Evolutionary conservation across 495 filamentous ascomycete species (phyloP), one percentile per base, ranked within the genome.

Genomic region (Tuber melanosporum): DNA sequence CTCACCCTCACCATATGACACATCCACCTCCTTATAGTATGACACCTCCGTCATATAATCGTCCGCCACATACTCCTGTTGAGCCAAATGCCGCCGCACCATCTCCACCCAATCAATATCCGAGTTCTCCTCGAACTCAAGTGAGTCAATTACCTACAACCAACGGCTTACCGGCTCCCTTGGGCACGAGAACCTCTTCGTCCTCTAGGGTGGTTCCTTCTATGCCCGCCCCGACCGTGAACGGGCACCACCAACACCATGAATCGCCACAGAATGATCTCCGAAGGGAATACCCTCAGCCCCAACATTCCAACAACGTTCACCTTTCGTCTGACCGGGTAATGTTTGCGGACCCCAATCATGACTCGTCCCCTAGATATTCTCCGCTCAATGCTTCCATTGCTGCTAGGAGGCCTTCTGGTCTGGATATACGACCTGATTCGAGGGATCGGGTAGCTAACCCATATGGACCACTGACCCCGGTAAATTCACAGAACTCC

Each of bases 91-190:
- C 81, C 32, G 81, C 81, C 39, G 57, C 57, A 14, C 81, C 81
- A 46, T 83, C 81, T 46, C 81, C 81, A n/a, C 81, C 81, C 45
- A 82, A 80, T 69, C 81, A 74, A 57, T 83, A 83, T 66, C 81
- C 81, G 8, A 78, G 71, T 72, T 83, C 81, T 41, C 81, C 81
- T 47, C 78, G 81, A 71, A 83, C 81, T 43, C 81, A 77, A 47
- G 72, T 81, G 69, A 71, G 43, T 45, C 81, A 82, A 62, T 73
- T 82, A 14, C 71, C 76, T 26, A 20, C 74, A 72, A n/a, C 75
- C 72, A 77, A 72, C 76, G 70, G 71, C 36, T 41, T 78, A 74
- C 47, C 72, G 4, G n/a, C 62, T 39, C 45, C 75, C 9, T 52
- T 74, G 43, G 77, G 62, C 15, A 66, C 74, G 19, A 73, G 78